These are phyloP conservation scores for Sporothrix phasma DNA, from an alignment of 2,329 filamentous ascomycete species.

Conservation along the genomic window DNA sequence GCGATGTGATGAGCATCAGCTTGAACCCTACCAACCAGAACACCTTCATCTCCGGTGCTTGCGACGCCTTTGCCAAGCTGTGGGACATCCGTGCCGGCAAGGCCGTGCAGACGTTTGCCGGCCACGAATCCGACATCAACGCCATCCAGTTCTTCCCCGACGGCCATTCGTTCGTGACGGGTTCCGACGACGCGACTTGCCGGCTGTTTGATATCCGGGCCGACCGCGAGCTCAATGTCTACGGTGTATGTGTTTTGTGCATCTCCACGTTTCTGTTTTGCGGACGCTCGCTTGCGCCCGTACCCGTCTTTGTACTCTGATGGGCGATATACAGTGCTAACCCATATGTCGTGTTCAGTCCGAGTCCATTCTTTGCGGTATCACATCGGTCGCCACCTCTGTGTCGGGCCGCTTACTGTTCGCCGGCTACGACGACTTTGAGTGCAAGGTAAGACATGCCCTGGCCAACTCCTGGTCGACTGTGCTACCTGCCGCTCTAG, in stretches of 20 bases:
- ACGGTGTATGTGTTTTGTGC: slow-evolving; percentile 44
- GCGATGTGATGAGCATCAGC: slow-evolving; percentile 99
- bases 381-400: slow-evolving; percentile 95
- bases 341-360: slow-evolving; percentile 47
- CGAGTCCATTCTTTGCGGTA: slow-evolving; percentile 92
- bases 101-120: slow-evolving; percentile 96
- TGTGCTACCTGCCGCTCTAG: background rate
- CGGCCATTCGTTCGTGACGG: slow-evolving; percentile 95
- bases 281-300: background rate
- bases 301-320: background rate
- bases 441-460: slow-evolving; percentile 76
- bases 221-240: slow-evolving; percentile 66
- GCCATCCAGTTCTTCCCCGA: slow-evolving; percentile 99
- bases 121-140: slow-evolving; percentile 98
- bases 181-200: slow-evolving; percentile 95
- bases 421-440: slow-evolving; percentile 96
- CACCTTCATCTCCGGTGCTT: slow-evolving; percentile 98
- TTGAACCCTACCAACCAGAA: slow-evolving; percentile 99
- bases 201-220: slow-evolving; percentile 95
- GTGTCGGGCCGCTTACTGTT: slow-evolving; percentile 92
- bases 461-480: too few species aligned
- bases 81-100: slow-evolving; percentile 99
- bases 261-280: background rate
- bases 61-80: slow-evolving; percentile 94
- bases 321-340: slow-evolving; percentile 16